Percentiles rank a stretch among this genome's conserved stretches.
Conservation (phyloP, 192 early-diverging fungal species). For the Bifiguratus adelaidae region DNA sequence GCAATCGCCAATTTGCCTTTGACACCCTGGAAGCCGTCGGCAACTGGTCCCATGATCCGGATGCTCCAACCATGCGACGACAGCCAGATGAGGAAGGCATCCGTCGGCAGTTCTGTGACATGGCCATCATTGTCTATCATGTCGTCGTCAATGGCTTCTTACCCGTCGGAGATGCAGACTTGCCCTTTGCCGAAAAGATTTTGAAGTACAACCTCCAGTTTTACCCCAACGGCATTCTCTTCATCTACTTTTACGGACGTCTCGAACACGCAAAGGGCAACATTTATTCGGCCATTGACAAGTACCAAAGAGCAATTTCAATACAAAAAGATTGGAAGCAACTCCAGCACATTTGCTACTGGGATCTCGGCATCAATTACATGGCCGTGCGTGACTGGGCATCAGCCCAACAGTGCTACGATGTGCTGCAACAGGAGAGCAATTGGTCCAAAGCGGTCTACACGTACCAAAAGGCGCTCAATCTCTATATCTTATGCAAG, state of each 20-base stretch:
- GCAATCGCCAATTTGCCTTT: slow-evolving; percentile 66
- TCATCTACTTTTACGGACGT: slow-evolving; percentile 59
- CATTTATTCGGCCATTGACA: slow-evolving; percentile 44
- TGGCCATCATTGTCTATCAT: slow-evolving; percentile 64
- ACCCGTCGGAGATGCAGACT: slow-evolving; percentile 54
- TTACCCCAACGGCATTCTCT: slow-evolving; percentile 63
- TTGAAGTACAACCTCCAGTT: slow-evolving; percentile 36
- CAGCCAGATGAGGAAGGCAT: slow-evolving; percentile 43
- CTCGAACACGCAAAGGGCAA: slow-evolving; percentile 43
- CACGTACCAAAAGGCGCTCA: slow-evolving; percentile 59
- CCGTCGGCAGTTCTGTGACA: slow-evolving; percentile 69
- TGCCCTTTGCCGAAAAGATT: slow-evolving; percentile 49
- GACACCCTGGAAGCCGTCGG: slow-evolving; percentile 58
- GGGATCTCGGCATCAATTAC: slow-evolving; percentile 64
- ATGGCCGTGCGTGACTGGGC: slow-evolving; percentile 52
- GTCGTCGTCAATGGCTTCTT: slow-evolving; percentile 60
- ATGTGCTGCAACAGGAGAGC: slow-evolving; percentile 60
- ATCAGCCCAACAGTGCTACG: slow-evolving; percentile 46
- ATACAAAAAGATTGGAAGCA: slow-evolving; percentile 61
- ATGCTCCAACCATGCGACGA: slow-evolving; percentile 15
- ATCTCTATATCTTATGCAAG: slow-evolving; percentile 26
- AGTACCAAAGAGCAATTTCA: slow-evolving; percentile 42
- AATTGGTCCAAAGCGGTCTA: slow-evolving; percentile 82
- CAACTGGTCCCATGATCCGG: slow-evolving; percentile 45
- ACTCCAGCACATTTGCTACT: slow-evolving; percentile 70